These are phyloP conservation scores for Thymus quinquecostatus DNA, from an alignment of 257 asterid genomes.

Conservation along the genomic window DNA sequence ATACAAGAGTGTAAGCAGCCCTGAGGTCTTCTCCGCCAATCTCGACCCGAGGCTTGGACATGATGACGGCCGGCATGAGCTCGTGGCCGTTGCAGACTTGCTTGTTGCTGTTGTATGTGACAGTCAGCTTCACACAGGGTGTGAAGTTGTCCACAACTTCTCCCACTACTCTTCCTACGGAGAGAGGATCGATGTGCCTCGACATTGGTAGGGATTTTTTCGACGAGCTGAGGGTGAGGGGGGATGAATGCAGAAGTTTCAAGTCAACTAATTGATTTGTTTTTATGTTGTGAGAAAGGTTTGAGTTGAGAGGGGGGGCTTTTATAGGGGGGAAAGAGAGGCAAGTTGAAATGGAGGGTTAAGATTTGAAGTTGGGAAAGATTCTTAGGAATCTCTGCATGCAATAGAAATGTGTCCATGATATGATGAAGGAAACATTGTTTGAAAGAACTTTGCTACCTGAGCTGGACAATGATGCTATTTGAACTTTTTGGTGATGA, in stretches of 20 bases:
- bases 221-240: no score
- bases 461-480: conserved; percentile 26
- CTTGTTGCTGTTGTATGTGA: conserved; percentile 53
- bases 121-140: conserved; percentile 63
- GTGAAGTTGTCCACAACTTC: conserved; percentile 77
- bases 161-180: conserved; percentile 76
- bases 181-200: conserved; percentile 56
- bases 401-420: conserved; percentile 35
- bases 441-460: conserved; percentile 39
- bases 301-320: conserved; percentile 28
- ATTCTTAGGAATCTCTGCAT: conserved; percentile 46
- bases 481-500: conserved; percentile 22
- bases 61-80: conserved; percentile 69
- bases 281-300: conserved; percentile 30
- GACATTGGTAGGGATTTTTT: no score
- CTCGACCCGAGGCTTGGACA: conserved; percentile 70
- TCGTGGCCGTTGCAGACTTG: conserved; percentile 79
- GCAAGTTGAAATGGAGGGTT: conserved; percentile 37
- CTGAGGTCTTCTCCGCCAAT: conserved; percentile 90
- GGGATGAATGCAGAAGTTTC: not conserved
- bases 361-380: conserved; percentile 38
- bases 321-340: conserved; percentile 44
- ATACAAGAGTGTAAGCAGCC: conserved; percentile 84
- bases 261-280: not conserved
- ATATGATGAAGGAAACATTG: conserved; percentile 34